These are phyloP conservation scores for Fabrea salina DNA, from an alignment of 169 alveolate species.

Conservation along the genomic window DNA sequence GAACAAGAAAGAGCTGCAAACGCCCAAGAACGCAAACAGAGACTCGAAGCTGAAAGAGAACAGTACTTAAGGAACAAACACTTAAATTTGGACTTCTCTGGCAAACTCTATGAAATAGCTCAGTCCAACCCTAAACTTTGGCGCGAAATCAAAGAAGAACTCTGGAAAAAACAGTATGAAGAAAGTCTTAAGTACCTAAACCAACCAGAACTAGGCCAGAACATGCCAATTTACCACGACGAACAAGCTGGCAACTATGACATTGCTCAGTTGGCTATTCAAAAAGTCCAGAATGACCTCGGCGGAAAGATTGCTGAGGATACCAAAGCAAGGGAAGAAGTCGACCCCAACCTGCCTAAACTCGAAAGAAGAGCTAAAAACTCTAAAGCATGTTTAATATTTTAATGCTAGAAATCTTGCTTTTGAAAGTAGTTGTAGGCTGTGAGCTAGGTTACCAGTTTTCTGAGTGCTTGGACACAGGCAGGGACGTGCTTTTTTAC, in stretches of 20 bases:
- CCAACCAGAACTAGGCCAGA: neutral
- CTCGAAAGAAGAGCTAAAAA: neutral
- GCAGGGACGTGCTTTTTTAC: too few relatives aligned
- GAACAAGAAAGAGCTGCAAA: neutral
- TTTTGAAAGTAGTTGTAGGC: too few relatives aligned
- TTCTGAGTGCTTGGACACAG: too few relatives aligned
- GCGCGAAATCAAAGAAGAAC: constrained; percentile 16
- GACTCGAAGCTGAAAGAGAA: neutral
- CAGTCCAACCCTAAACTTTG: constrained; percentile 23
- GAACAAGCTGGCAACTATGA: neutral
- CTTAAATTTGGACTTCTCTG: constrained; percentile 18
- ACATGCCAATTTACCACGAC: neutral
- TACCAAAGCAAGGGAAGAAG: constrained; percentile 2
- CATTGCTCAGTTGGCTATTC: neutral
- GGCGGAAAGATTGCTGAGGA: constrained; percentile 27
- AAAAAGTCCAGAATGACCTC: neutral
- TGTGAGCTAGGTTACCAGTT: too few relatives aligned
- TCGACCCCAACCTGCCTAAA: neutral
- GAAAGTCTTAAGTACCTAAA: neutral
- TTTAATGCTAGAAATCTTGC: too few relatives aligned
- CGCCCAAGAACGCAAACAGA: neutral
- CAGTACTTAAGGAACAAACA: neutral
- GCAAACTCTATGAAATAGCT: constrained; percentile 15
- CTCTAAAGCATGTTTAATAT: constrained; percentile 26
- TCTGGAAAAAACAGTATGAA: neutral